These are phyloP conservation scores for Tuber calosporum DNA, from an alignment of 495 filamentous ascomycete species.

Conservation along the genomic window DNA sequence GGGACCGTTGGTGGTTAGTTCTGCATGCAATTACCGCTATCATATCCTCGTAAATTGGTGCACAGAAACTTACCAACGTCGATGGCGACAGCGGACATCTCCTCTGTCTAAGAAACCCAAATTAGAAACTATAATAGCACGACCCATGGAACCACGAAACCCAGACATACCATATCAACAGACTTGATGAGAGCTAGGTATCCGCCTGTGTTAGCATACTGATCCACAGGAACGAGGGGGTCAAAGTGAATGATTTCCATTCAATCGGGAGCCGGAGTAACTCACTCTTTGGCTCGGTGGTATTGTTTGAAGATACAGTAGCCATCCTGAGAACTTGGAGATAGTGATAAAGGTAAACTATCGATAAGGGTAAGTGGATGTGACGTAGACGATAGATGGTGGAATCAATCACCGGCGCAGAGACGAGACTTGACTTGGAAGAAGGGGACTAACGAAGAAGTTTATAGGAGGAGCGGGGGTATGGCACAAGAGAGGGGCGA, in stretches of 20 bases:
- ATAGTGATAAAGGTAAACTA: slow-evolving; percentile 2
- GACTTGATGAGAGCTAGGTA: slow-evolving; percentile 88
- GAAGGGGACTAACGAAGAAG: background rate
- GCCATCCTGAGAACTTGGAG: slow-evolving; percentile 15
- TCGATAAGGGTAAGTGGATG: background rate
- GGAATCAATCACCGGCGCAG: background rate
- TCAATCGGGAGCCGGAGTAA: slow-evolving; percentile 7
- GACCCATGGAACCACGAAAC: slow-evolving; percentile 8
- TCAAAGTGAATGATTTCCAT: slow-evolving; percentile 1
- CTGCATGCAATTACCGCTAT: background rate
- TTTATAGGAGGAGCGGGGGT: slow-evolving; percentile 1
- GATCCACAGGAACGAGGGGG: slow-evolving; percentile 57
- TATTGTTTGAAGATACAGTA: slow-evolving; percentile 3
- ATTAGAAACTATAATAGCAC: background rate
- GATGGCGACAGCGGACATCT: slow-evolving; percentile 91
- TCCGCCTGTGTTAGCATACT: slow-evolving; percentile 79
- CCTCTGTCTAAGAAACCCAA: slow-evolving; percentile 61
- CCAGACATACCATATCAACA: slow-evolving; percentile 78
- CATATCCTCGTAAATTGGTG: background rate
- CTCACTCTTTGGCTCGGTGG: slow-evolving; percentile 29
- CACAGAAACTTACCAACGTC: slow-evolving; percentile 68
- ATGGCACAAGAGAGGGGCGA: background rate
- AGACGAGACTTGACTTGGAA: background rate
- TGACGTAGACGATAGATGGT: background rate
- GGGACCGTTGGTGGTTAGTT: slow-evolving; percentile 28